Evolutionary conservation across 2,329 filamentous ascomycete genomes (phyloP).

Genomic region (Ophiostoma sp.): DNA sequence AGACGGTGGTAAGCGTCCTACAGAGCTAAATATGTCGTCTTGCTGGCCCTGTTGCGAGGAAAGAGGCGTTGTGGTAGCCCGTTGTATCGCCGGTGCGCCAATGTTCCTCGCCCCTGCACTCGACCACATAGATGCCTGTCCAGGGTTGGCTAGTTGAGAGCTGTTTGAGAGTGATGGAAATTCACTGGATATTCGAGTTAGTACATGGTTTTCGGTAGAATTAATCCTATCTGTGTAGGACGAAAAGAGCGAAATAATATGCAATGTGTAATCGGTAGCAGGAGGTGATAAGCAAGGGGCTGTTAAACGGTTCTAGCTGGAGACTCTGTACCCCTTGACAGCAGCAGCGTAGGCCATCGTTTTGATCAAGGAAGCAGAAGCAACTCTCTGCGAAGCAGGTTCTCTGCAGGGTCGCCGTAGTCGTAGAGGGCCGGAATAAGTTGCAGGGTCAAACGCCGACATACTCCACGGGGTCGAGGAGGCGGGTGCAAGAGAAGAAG

Average conservation of each 20-base stretch:
- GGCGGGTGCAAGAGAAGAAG: not conserved
- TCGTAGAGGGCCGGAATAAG: constrained; percentile 19
- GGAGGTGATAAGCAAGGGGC: too few species aligned
- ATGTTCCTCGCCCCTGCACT: constrained; percentile 45
- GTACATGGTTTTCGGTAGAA: constrained; percentile 27
- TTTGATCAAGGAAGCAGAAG: constrained; percentile 6
- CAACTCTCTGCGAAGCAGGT: constrained; percentile 19
- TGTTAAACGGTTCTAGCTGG: not conserved
- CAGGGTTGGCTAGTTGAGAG: constrained; percentile 47
- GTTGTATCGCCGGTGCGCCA: constrained; percentile 42
- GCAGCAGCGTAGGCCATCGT: constrained; percentile 23
- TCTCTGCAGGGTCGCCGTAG: constrained; percentile 20
- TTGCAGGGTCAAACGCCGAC: constrained; percentile 18
- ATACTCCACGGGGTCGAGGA: not conserved
- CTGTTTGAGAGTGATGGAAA: constrained; percentile 62
- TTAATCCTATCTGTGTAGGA: not conserved
- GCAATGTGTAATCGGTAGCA: not conserved
- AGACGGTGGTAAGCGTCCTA: constrained; percentile 34
- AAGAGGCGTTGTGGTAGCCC: constrained; percentile 48
- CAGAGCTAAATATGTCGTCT: constrained; percentile 41
- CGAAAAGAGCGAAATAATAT: not conserved
- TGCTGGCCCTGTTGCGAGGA: constrained; percentile 48
- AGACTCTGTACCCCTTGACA: constrained; percentile 19
- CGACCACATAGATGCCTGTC: constrained; percentile 51
- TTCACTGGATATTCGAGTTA: constrained; percentile 43